phyloP scores from a whole-genome alignment of 139 green algal species.

The Haematococcus lacustris region DNA sequence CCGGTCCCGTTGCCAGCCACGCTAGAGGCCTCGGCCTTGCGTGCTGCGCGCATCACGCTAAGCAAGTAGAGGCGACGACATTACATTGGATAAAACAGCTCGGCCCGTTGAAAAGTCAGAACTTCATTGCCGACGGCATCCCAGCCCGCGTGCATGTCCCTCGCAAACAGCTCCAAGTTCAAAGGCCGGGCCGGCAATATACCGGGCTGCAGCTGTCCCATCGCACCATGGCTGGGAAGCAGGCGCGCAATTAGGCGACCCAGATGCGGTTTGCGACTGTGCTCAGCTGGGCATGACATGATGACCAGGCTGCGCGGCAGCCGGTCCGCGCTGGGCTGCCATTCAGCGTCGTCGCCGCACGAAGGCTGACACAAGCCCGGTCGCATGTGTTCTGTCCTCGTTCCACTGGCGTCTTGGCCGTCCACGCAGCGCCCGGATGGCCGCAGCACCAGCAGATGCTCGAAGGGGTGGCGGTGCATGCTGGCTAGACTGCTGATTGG shows the following conservation, averaged over 20 bases:
- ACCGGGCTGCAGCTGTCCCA: background rate
- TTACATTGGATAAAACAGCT: background rate
- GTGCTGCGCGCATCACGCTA: background rate
- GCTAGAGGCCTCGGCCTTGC: background rate
- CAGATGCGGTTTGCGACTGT: constrained; percentile 64
- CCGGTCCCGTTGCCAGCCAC: background rate
- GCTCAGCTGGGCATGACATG: constrained; percentile 30
- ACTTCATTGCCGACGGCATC: constrained; percentile 70
- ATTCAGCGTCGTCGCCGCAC: background rate
- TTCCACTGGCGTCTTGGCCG: background rate
- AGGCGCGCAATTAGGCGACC: constrained; percentile 24
- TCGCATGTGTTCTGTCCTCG: too few relatives aligned
- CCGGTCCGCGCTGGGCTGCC: background rate
- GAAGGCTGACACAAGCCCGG: background rate
- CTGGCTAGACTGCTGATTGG: constrained; percentile 36
- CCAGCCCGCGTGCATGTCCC: constrained; percentile 64
- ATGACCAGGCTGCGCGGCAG: constrained; percentile 16
- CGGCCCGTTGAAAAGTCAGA: constrained; percentile 51
- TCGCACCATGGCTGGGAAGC: background rate
- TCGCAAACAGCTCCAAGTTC: constrained; percentile 70
- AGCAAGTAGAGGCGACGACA: background rate
- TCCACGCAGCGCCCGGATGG: background rate
- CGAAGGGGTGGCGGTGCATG: constrained; percentile 60
- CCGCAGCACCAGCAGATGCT: constrained; percentile 44
- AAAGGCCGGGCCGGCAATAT: background rate